Conservation (phyloP, 768 basidiomycete genomes). For the Pleurotus giganteus region DNA sequence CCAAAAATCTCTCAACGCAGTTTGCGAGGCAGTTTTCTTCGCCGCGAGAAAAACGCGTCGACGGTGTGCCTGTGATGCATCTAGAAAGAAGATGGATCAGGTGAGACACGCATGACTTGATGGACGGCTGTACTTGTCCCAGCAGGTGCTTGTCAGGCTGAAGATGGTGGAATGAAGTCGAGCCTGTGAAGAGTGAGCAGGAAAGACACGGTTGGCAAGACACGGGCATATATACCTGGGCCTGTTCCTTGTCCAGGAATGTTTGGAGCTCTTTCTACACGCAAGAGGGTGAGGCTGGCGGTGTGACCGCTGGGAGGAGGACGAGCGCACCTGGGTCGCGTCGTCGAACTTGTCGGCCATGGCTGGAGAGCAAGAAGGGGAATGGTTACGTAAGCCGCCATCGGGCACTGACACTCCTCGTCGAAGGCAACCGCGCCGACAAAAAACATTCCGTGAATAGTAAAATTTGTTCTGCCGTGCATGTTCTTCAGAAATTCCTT, state of each 20-base stretch:
- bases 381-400: conserved; percentile 10
- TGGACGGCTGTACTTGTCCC: conserved; percentile 72
- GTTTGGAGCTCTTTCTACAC: conserved; percentile 82
- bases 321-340: conserved; percentile 58
- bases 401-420: conserved; percentile 1
- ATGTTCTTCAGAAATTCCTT: conserved; percentile 11
- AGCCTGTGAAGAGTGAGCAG: conserved; percentile 28
- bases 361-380: conserved; percentile 15
- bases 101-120: conserved; percentile 1
- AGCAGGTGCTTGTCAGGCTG: conserved; percentile 79
- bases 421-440: not conserved
- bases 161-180: conserved; percentile 69
- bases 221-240: conserved; percentile 50
- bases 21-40: conserved; percentile 85
- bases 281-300: too few relatives aligned
- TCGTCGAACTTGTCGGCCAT: conserved; percentile 73
- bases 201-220: not conserved
- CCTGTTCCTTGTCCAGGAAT: conserved; percentile 83
- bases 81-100: conserved; percentile 33
- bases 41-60: conserved; percentile 70
- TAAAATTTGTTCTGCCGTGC: not conserved
- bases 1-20: conserved; percentile 91
- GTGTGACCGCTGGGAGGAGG: not conserved
- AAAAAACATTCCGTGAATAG: not conserved
- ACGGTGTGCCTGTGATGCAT: conserved; percentile 79